phyloP scores from a whole-genome alignment of 371 early-diverging fungal species.

The Circinella minor region DNA sequence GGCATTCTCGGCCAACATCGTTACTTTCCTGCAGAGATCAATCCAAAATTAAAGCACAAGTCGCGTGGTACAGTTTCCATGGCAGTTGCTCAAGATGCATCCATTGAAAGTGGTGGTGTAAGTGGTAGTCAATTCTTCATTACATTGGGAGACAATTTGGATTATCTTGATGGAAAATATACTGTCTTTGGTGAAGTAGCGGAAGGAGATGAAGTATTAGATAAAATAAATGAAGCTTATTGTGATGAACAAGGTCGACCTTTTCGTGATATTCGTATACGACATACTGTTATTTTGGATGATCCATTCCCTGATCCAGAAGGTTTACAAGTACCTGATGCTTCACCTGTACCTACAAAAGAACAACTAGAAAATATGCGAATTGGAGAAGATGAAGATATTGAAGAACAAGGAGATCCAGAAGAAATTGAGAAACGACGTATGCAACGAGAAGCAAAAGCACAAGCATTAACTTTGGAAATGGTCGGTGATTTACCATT shows the following conservation, averaged over 20 bases:
- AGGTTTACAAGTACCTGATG: slow-evolving; percentile 70
- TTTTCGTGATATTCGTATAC: slow-evolving; percentile 88
- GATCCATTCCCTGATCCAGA: slow-evolving; percentile 94
- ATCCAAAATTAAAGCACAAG: slow-evolving; percentile 86
- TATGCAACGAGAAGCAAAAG: slow-evolving; percentile 81
- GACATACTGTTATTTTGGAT: slow-evolving; percentile 91
- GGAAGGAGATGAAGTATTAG: slow-evolving; percentile 92
- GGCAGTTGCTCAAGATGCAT: slow-evolving; percentile 66
- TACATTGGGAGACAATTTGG: slow-evolving; percentile 82
- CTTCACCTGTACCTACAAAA: slow-evolving; percentile 83
- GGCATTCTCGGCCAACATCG: slow-evolving; percentile 63
- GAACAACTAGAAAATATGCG: slow-evolving; percentile 80
- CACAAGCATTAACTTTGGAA: slow-evolving; percentile 92
- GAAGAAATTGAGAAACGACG: slow-evolving; percentile 73
- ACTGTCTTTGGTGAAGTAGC: slow-evolving; percentile 97
- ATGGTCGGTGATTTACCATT: slow-evolving; percentile 98
- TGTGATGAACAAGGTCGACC: slow-evolving; percentile 82
- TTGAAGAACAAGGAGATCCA: slow-evolving; percentile 71
- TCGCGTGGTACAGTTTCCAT: slow-evolving; percentile 86
- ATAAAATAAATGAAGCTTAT: slow-evolving; percentile 75
- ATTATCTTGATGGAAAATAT: slow-evolving; percentile 96
- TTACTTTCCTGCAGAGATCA: slow-evolving; percentile 86
- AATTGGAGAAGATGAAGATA: slow-evolving; percentile 85
- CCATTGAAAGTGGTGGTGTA: slow-evolving; percentile 51
- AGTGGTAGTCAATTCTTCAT: slow-evolving; percentile 97